A percentile compares a stretch with the other conserved stretches of the same genome.
These are phyloP conservation scores for Holtermanniella nyarrowii DNA, from an alignment of 768 basidiomycete species.

Conservation along the genomic window DNA sequence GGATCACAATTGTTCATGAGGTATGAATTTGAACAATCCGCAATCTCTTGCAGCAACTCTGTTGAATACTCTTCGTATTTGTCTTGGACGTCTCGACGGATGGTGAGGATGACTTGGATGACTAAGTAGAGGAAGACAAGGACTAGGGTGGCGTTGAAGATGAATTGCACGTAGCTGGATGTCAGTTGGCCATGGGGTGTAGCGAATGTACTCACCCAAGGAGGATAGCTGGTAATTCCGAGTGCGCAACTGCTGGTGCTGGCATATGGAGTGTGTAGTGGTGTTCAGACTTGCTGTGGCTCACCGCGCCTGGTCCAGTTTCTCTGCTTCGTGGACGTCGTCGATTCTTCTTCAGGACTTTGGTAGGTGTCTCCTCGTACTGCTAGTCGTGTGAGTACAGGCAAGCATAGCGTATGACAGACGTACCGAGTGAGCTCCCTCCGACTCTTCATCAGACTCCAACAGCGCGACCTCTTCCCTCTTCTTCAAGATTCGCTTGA, in stretches of 20 bases:
- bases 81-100: conserved; percentile 80
- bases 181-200: conserved; percentile 2
- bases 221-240: conserved; percentile 58
- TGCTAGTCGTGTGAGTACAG: no score
- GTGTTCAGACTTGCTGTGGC: conserved; percentile 19
- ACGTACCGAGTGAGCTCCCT: background rate
- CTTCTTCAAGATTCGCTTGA: conserved; percentile 18
- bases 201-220: conserved; percentile 56
- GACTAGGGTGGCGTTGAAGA: conserved; percentile 80
- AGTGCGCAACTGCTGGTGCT: conserved; percentile 30
- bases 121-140: conserved; percentile 73
- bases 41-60: conserved; percentile 86
- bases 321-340: no score
- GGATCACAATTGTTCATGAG: conserved; percentile 70
- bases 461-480: conserved; percentile 13
- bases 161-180: conserved; percentile 80
- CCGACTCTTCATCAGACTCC: conserved; percentile 3
- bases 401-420: no score
- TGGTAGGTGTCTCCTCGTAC: no score
- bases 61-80: conserved; percentile 78
- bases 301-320: conserved; percentile 13
- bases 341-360: no score
- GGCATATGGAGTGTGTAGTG: conserved; percentile 33
- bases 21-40: conserved; percentile 69
- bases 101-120: conserved; percentile 75